Evolutionary conservation across 805 yeast genomes (phyloP), one percentile per base, ranked within the genome.

Genomic region (Wickerhamiella hasegawae): DNA sequence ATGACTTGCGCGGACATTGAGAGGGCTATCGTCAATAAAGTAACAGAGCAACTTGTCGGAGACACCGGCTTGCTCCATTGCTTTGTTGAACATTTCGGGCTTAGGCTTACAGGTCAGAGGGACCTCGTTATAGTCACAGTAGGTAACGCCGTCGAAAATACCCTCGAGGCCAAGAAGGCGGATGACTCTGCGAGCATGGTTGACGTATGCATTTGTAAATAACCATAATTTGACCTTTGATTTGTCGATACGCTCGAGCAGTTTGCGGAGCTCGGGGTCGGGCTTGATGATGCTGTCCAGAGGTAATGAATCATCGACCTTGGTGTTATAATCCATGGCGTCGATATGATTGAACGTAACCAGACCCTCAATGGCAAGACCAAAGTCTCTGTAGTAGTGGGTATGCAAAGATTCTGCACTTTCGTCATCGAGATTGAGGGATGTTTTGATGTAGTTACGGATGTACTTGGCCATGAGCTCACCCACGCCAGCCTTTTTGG

Each of bases 261-360:
- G 44, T 14, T 45, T 39, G 12, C 57, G 45, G 8, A 61, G 48
- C 21, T 45, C 42, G 3, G 52, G 53, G 38, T 58, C 61, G 31
- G 85, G 92, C 33, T 61, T 55, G 37, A 87, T 63, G n/a, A 84
- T 76, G 34, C 69, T 61, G 40, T 82, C 85, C 49, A 87, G 65
- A 6, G 95, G 96, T 32, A 87, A 63, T 1, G 95, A 75, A 53
- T 87, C 98, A 58, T 87, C 98, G 12, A 87, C 97, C 45, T 76
- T 69, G 31, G 67, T 64, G 56, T 87, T 87, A 58, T 87, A 87
- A 45, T 81, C 90, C 55, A 87, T 51, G 4, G 95, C 95, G 53
- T 87, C 79, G 16, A 85, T 79, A 43, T 73, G 71, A 45, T 71
- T 70, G 45, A 59, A 59, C 47, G 63, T 55, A 16, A 71, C 74